phyloP scores from a whole-genome alignment of 371 early-diverging fungal genomes.

The Syncephalastrum sp. region DNA sequence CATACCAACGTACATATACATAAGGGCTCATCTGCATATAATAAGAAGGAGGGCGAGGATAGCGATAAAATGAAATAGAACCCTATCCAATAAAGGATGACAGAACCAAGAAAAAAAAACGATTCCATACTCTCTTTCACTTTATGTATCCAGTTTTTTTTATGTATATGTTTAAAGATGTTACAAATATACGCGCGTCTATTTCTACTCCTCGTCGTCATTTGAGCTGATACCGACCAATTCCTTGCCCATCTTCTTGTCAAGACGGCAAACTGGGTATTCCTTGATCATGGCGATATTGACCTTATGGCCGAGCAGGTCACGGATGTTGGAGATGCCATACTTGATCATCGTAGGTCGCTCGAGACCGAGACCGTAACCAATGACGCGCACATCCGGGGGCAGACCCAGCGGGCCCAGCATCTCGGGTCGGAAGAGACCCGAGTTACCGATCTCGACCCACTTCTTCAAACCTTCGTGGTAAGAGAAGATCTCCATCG shows the following conservation, averaged over 20 bases:
- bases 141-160: no score
- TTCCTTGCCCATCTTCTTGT: slow-evolving; percentile 78
- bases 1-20: no score
- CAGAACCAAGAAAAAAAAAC: no score
- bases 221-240: slow-evolving; percentile 48
- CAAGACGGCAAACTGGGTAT: slow-evolving; percentile 88
- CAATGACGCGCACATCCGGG: slow-evolving; percentile 97
- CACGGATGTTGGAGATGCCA: slow-evolving; percentile 96
- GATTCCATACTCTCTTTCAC: no score
- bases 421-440: slow-evolving; percentile 99
- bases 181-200: slow-evolving; percentile 1
- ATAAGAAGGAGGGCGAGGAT: no score
- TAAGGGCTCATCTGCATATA: no score
- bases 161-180: no score
- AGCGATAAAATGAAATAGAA: no score
- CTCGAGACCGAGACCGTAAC: slow-evolving; percentile 99
- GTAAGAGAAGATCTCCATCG: slow-evolving; percentile 99
- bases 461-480: slow-evolving; percentile 94
- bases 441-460: slow-evolving; percentile 99
- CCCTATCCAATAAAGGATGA: no score
- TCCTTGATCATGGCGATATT: slow-evolving; percentile 93
- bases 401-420: slow-evolving; percentile 96
- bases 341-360: slow-evolving; percentile 99
- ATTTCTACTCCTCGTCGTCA: slow-evolving; percentile 6
- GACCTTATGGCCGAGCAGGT: slow-evolving; percentile 98